Conservation (phyloP, 129 eudicot genomes). For the Calendula officinalis region DNA sequence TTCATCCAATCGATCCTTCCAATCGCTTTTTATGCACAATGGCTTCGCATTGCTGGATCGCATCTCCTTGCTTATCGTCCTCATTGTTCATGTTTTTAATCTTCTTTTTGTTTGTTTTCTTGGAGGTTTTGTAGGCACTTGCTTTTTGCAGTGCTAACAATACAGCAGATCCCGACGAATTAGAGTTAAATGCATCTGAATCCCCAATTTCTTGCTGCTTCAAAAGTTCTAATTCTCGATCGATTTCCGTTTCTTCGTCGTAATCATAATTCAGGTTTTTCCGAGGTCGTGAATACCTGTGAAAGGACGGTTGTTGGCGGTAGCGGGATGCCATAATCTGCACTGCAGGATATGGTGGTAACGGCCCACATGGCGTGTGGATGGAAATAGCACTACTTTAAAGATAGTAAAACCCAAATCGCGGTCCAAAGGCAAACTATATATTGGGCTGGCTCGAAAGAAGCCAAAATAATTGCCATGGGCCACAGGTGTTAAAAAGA, state of each 20-base stretch:
- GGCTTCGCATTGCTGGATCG: slow-evolving; percentile 29
- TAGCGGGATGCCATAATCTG: slow-evolving; percentile 14
- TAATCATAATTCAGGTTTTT: slow-evolving; percentile 9
- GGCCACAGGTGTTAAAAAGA: too few species aligned
- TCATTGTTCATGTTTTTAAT: neutral
- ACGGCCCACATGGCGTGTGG: slow-evolving; percentile 35
- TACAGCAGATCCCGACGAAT: slow-evolving; percentile 36
- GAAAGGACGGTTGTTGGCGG: slow-evolving; percentile 12
- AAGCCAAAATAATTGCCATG: too few species aligned
- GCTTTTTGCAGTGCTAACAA: slow-evolving; percentile 50
- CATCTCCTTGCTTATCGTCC: neutral
- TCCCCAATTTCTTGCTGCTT: slow-evolving; percentile 20
- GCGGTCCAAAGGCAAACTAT: neutral
- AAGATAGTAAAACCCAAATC: neutral
- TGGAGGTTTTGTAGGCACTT: slow-evolving; percentile 32
- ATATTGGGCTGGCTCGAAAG: neutral
- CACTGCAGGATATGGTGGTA: slow-evolving; percentile 12
- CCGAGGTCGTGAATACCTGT: slow-evolving; percentile 19
- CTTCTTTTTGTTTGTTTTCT: slow-evolving; percentile 13
- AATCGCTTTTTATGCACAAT: slow-evolving; percentile 44
- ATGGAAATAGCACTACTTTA: neutral
- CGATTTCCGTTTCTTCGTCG: neutral
- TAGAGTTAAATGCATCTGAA: neutral
- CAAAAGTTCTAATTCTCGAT: slow-evolving; percentile 11
- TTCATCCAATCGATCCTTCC: slow-evolving; percentile 55